Evolutionary conservation across 345 rosid genomes (phyloP).

Genomic region (Arabidopsis suecica): DNA sequence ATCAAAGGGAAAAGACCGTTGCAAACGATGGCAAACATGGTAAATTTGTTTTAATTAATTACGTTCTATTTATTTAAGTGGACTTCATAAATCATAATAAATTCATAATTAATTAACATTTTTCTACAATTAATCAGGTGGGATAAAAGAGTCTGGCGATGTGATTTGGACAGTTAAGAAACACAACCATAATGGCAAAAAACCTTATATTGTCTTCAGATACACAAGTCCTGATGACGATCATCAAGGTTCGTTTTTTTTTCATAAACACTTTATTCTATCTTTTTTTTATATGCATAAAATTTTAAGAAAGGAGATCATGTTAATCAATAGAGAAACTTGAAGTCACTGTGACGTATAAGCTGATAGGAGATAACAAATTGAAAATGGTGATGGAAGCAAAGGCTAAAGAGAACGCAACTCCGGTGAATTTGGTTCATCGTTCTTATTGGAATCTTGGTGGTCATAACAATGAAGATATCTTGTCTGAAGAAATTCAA

Average conservation of each 20-base stretch:
- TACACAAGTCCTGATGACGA: background rate
- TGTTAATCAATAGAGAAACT: background rate
- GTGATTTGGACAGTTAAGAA: background rate
- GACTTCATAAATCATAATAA: background rate
- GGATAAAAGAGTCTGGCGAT: background rate
- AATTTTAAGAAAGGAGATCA: background rate
- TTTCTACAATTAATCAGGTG: background rate
- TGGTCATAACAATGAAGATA: background rate
- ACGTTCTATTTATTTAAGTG: no score
- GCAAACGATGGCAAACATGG: background rate
- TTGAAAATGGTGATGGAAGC: slow-evolving; percentile 3
- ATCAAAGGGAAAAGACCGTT: background rate
- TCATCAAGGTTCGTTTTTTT: background rate
- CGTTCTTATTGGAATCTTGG: slow-evolving; percentile 6
- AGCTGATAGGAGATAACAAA: background rate
- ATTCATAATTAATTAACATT: no score
- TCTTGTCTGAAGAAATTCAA: background rate
- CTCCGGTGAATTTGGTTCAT: background rate
- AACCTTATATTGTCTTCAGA: background rate
- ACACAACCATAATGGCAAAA: background rate
- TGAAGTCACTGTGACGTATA: background rate
- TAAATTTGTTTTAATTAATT: no score
- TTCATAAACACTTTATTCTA: background rate
- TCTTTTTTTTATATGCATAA: background rate
- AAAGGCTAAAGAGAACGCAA: background rate